Conservation (phyloP, 768 basidiomycete species). For the Kwoniella sp. region DNA sequence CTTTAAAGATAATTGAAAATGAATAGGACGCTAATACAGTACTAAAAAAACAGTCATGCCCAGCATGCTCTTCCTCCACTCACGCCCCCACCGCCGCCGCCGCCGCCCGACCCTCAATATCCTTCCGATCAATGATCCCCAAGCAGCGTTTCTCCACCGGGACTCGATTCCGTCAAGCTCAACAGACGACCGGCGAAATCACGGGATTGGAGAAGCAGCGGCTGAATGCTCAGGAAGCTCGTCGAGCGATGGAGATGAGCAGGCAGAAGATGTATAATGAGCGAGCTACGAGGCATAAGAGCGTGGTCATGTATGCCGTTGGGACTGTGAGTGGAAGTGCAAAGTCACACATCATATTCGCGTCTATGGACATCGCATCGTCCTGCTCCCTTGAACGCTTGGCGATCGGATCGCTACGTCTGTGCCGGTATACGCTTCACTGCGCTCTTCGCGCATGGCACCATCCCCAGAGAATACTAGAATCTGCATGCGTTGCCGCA, state of each 20-base stretch:
- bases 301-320: conserved; percentile 38
- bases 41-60: conserved; percentile 24
- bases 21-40: too few species aligned
- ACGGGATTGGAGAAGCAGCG: conserved; percentile 8
- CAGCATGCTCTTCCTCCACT: conserved; percentile 13
- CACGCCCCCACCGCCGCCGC: neutral
- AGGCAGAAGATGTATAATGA: conserved; percentile 45
- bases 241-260: conserved; percentile 35
- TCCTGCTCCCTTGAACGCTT: too few species aligned
- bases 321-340: conserved; percentile 45
- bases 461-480: too few species aligned
- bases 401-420: too few species aligned
- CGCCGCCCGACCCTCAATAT: neutral
- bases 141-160: neutral
- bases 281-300: conserved; percentile 32
- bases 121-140: neutral
- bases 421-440: too few species aligned
- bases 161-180: neutral
- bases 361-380: too few species aligned
- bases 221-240: conserved; percentile 23
- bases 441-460: too few species aligned
- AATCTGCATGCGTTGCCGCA: too few species aligned
- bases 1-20: too few species aligned
- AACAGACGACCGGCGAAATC: conserved; percentile 9
- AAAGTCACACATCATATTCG: too few species aligned